phyloP scores from a whole-genome alignment of 2,329 filamentous ascomycete species.

The Chaetomium globosum region DNA sequence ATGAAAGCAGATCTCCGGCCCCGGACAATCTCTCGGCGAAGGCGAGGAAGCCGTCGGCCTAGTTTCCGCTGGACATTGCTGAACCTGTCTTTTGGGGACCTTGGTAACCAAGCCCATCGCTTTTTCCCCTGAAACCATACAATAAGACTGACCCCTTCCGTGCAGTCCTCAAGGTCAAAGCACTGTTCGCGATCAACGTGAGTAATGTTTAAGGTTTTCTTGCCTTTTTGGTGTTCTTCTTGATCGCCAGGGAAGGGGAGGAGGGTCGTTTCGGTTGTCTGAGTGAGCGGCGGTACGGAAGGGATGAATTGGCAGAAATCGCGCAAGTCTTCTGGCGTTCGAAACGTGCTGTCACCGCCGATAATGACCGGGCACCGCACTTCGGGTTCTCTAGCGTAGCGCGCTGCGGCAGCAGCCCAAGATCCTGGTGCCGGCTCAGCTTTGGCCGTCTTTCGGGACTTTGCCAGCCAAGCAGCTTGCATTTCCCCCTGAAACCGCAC shows the following conservation, averaged over 20 bases:
- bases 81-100: neutral
- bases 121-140: conserved; percentile 1
- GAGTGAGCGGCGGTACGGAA: neutral
- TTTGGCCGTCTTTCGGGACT: neutral
- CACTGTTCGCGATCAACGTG: neutral
- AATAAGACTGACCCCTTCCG: neutral
- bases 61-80: too few relatives aligned
- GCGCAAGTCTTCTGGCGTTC: conserved; percentile 4
- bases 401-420: neutral
- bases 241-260: neutral
- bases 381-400: conserved; percentile 2
- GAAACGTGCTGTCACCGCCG: conserved; percentile 10
- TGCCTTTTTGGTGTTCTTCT: too few relatives aligned
- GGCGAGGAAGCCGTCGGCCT: too few relatives aligned
- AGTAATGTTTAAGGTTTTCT: neutral
- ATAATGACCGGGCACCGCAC: conserved; percentile 8
- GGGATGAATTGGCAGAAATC: neutral
- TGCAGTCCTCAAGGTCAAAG: neutral
- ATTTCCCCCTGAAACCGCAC: neutral
- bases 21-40: too few relatives aligned
- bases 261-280: conserved; percentile 6
- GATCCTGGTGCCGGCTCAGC: too few relatives aligned
- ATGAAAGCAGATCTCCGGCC: too few relatives aligned
- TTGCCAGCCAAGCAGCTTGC: neutral
- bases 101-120: neutral